Percentiles rank a stretch among this genome's conserved stretches.
Evolutionary conservation across 2,329 filamentous ascomycete genomes (phyloP).

Genomic region (Paraphaeosphaeria minitans): DNA sequence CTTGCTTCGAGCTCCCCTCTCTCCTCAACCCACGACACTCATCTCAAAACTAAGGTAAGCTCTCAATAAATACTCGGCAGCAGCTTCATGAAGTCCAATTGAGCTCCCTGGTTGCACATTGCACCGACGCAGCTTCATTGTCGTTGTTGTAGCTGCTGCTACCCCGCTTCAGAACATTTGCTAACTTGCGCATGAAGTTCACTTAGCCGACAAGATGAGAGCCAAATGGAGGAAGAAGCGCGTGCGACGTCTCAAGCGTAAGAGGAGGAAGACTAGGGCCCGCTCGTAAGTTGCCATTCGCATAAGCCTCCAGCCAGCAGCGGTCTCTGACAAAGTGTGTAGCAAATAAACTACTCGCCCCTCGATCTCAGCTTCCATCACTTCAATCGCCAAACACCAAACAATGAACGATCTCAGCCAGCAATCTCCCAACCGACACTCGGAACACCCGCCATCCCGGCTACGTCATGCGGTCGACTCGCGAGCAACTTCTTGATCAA

Average conservation of each 20-base stretch:
- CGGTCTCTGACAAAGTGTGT: constrained; percentile 19
- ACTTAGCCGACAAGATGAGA: constrained; percentile 68
- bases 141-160: constrained; percentile 3
- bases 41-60: constrained; percentile 52
- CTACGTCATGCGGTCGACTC: constrained; percentile 35
- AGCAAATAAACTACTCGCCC: constrained; percentile 58
- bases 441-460: constrained; percentile 23
- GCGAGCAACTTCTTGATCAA: constrained; percentile 29
- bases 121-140: constrained; percentile 6
- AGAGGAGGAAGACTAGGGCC: constrained; percentile 99
- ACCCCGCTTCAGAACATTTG: constrained; percentile 22
- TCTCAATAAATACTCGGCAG: constrained; percentile 10
- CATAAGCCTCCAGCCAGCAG: background rate
- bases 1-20: constrained; percentile 25
- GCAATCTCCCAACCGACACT: constrained; percentile 29
- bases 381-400: constrained; percentile 39
- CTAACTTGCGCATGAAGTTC: constrained; percentile 33
- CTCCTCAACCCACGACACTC: constrained; percentile 49
- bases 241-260: constrained; percentile 97
- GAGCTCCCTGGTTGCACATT: constrained; percentile 19
- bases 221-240: constrained; percentile 99
- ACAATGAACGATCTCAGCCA: constrained; percentile 32
- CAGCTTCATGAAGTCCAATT: constrained; percentile 29
- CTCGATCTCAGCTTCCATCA: constrained; percentile 44
- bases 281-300: constrained; percentile 73